Evolutionary conservation across 108 stramenopile genomes (phyloP).

Genomic region (Epipyxis sp.): DNA sequence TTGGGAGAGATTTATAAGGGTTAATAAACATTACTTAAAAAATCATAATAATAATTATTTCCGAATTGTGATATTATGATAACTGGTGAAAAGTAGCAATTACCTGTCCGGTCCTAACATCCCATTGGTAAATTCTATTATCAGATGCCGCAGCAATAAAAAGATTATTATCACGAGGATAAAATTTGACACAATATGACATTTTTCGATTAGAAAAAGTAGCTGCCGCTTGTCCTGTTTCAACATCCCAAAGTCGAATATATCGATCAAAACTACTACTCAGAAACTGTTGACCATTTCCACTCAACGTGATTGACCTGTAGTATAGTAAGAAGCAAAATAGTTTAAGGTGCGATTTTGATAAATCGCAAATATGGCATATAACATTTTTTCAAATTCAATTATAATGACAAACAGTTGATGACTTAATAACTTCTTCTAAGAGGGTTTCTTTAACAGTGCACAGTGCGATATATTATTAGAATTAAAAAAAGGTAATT

Average conservation of each 20-base stretch:
- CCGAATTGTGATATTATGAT: neutral
- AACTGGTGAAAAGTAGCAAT: no score
- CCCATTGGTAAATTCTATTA: conserved; percentile 57
- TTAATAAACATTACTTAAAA: neutral
- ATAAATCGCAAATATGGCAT: no score
- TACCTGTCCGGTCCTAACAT: neutral
- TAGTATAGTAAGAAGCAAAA: no score
- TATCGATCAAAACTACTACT: conserved; percentile 87
- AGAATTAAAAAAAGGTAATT: no score
- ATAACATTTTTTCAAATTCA: no score
- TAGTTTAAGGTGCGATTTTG: no score
- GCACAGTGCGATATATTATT: no score
- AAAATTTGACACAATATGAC: conserved; percentile 85
- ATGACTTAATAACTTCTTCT: no score
- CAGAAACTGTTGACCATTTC: conserved; percentile 78
- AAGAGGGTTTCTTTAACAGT: no score
- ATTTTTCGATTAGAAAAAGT: conserved; percentile 89
- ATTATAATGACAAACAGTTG: no score
- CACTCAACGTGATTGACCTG: no score
- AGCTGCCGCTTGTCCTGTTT: conserved; percentile 77
- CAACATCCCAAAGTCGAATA: conserved; percentile 90
- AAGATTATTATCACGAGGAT: conserved; percentile 87
- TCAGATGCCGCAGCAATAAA: conserved; percentile 94
- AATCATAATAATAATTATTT: no score
- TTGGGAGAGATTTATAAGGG: conserved; percentile 57